phyloP scores from a whole-genome alignment of 1,139 yeast genomes.

The Lodderomyces margitis region DNA sequence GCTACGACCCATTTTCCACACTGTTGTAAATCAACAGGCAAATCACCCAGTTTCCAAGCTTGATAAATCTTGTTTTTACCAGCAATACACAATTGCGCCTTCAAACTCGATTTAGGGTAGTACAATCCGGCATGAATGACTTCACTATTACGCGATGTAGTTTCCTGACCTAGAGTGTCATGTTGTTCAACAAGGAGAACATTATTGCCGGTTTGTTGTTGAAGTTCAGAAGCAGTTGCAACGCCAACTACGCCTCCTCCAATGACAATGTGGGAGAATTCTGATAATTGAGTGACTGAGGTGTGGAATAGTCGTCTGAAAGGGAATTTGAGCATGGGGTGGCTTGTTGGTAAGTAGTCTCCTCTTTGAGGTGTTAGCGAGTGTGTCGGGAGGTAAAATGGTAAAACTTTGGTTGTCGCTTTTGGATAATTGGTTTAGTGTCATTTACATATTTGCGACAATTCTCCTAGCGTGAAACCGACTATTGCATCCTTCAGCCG shows the following conservation, averaged over 20 bases:
- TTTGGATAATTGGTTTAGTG: not conserved
- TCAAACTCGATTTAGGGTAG: slow-evolving; percentile 66
- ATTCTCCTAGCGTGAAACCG: not conserved
- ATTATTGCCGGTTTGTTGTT: slow-evolving; percentile 35
- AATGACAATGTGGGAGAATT: slow-evolving; percentile 75
- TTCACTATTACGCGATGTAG: slow-evolving; percentile 85
- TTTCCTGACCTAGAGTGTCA: slow-evolving; percentile 65
- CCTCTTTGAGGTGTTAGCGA: too few species aligned
- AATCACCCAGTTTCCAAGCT: slow-evolving; percentile 34
- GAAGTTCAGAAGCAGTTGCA: slow-evolving; percentile 73
- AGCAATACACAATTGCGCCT: slow-evolving; percentile 65
- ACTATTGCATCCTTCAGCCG: not conserved
- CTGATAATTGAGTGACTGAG: slow-evolving; percentile 23
- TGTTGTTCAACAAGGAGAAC: slow-evolving; percentile 74
- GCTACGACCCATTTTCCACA: slow-evolving; percentile 94
- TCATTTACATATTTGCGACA: not conserved
- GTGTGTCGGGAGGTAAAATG: too few species aligned
- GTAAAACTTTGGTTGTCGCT: not conserved
- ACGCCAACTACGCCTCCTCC: slow-evolving; percentile 92
- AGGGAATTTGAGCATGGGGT: not conserved
- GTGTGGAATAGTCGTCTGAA: slow-evolving; percentile 9
- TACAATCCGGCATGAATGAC: slow-evolving; percentile 91
- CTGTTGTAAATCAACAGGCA: slow-evolving; percentile 50
- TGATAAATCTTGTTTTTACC: slow-evolving; percentile 70
- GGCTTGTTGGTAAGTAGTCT: too few species aligned